Conservation (phyloP, 192 early-diverging fungal genomes). For the Martensiomyces pterosporus region DNA sequence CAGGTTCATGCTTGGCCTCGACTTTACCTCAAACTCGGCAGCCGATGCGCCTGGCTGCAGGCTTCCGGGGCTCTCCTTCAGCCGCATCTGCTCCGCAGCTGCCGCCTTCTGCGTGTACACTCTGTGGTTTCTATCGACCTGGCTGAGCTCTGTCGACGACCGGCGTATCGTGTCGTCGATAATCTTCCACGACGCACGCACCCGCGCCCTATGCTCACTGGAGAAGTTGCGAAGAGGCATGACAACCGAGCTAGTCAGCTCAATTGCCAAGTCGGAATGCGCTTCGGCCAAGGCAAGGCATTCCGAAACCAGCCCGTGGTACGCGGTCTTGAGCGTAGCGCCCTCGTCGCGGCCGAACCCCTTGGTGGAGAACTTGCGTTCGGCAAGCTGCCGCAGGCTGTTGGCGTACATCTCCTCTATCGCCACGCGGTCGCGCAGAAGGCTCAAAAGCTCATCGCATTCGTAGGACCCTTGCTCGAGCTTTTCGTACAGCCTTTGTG, state of each 20-base stretch:
- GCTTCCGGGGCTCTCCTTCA: conserved; percentile 14
- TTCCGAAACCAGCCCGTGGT: conserved; percentile 40
- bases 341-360: conserved; percentile 52
- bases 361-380: conserved; percentile 14
- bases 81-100: conserved; percentile 34
- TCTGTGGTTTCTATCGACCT: conserved; percentile 44
- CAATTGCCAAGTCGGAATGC: conserved; percentile 37
- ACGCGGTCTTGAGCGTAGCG: conserved; percentile 49
- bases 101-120: conserved; percentile 48
- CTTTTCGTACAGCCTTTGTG: conserved; percentile 43
- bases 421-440: conserved; percentile 41
- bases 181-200: conserved; percentile 46
- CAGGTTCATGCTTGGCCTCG: conserved; percentile 16
- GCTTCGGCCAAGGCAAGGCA: conserved; percentile 31
- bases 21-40: conserved; percentile 38
- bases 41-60: conserved; percentile 11
- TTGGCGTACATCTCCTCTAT: conserved; percentile 46
- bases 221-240: conserved; percentile 43
- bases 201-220: conserved; percentile 43
- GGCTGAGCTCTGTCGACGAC: conserved; percentile 33
- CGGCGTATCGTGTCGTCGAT: conserved; percentile 38
- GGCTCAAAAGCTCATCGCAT: conserved; percentile 42
- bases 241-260: conserved; percentile 42
- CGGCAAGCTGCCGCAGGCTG: conserved; percentile 35
- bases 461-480: conserved; percentile 45